Base-by-base conservation (phyloP, 371 early-diverging fungal genomes). In the Mortierella sp. region DNA sequence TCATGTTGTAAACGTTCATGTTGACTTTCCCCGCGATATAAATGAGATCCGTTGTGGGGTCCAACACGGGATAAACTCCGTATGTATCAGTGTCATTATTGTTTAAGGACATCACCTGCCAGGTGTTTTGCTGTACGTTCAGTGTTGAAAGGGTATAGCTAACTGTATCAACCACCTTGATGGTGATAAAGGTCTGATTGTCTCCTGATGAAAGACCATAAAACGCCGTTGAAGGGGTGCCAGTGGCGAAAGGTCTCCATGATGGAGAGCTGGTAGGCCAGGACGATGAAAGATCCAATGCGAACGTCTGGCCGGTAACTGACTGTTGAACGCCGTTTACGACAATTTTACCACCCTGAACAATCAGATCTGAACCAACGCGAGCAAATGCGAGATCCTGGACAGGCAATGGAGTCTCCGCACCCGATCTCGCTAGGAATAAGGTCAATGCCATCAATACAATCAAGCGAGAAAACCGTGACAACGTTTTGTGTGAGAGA, bases 321-420 rank as follows among this genome's bases (percentile, higher is more conserved):
- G 52, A 16, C 21, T 70, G 38, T 47, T 43, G 43, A 19, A 9
- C 21, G 6, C 57, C 41, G 47, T 63, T 57, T 57, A 13, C 13
- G 11, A 48, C 65, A 2, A 28, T 5, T 21, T 72, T 59, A 3
- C 72, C 72, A 3, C 72, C 72, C 21, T 65, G 59, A 36, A 72
- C 32, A 10, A 60, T 65, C 11, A 72, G 72, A 48, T 65, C 50
- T 36, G 24, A 36, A 3, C 72, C 66, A n/a, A 47, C 66, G 10
- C 58, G 66, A 59, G 61, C 48, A 43, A 65, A 65, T 21, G 66
- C 66, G 66, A 72, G 65, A 28, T 72, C 72, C 45, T 72, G 72
- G 8, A 72, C 72, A 6, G 66, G 63, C 3, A 41, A 28, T 11
- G 69, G 69, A 2, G 43, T 24, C 10, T n/a, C 24, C 22, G 24